phyloP scores from a whole-genome alignment of 2,329 filamentous ascomycete species.

The Chalaropsis ovoidea region DNA sequence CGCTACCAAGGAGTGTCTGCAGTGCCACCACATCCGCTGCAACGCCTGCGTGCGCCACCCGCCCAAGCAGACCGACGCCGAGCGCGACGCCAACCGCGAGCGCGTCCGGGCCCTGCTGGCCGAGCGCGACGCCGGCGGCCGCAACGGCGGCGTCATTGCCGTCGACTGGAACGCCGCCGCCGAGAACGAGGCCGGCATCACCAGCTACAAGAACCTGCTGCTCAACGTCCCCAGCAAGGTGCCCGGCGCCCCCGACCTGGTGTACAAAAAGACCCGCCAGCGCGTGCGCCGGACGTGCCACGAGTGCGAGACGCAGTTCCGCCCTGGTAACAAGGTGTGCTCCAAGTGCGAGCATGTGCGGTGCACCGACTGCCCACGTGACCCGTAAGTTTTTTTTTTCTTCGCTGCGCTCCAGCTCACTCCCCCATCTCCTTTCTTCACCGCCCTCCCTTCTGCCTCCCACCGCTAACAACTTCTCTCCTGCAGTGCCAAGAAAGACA shows the following conservation, averaged over 20 bases:
- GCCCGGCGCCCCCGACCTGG: constrained; percentile 55
- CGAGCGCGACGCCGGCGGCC: constrained; percentile 38
- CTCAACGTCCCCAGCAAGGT: constrained; percentile 55
- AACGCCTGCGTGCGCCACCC: constrained; percentile 69
- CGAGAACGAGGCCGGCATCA: constrained; percentile 36
- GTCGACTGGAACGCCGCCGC: constrained; percentile 30
- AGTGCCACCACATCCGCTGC: constrained; percentile 72
- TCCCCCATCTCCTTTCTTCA: neutral
- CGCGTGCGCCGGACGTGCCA: constrained; percentile 68
- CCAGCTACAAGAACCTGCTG: constrained; percentile 28
- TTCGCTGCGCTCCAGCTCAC: neutral
- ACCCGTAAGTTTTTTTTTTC: constrained; percentile 52
- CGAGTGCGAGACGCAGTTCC: constrained; percentile 56
- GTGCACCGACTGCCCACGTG: constrained; percentile 70
- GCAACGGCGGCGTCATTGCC: constrained; percentile 42
- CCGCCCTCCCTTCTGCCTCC: neutral
- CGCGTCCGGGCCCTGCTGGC: constrained; percentile 42
- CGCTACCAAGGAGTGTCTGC: constrained; percentile 59
- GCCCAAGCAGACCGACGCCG: constrained; percentile 49
- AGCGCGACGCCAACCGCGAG: constrained; percentile 44
- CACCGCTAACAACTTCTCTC: constrained; percentile 20
- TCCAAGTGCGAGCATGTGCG: constrained; percentile 58
- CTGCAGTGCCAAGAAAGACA: constrained; percentile 52
- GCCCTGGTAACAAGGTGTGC: constrained; percentile 51
- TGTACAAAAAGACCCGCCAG: constrained; percentile 62